Conservation (phyloP, 345 rosid species). For the Abelmoschus esculentus region DNA sequence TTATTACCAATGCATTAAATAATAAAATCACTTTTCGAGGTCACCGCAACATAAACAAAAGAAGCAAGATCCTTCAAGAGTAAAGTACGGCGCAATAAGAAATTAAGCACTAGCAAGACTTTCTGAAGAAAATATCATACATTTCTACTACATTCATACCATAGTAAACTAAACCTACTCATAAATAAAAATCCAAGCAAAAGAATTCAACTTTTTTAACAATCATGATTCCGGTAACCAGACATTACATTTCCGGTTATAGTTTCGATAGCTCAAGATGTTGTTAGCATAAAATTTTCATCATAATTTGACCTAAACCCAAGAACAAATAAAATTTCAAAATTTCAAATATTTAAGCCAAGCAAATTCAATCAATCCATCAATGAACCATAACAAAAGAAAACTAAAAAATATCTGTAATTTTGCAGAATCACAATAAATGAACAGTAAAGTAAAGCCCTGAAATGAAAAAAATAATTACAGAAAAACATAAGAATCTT, state of each 20-base stretch:
- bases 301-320: background rate
- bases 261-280: background rate
- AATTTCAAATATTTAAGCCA: background rate
- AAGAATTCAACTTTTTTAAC: background rate
- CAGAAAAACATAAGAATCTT: too few species aligned
- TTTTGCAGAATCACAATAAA: constrained; percentile 4
- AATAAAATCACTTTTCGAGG: background rate
- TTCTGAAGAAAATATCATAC: background rate
- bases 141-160: background rate
- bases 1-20: background rate
- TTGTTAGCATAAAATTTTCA: background rate
- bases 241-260: constrained; percentile 1
- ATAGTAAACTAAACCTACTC: constrained; percentile 1
- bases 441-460: too few species aligned
- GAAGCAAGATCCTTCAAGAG: background rate
- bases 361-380: background rate
- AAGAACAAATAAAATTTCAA: background rate
- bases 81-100: background rate
- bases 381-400: background rate
- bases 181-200: background rate
- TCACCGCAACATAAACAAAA: background rate
- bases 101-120: background rate
- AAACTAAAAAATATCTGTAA: background rate
- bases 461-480: too few species aligned
- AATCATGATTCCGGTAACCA: background rate